Percentiles rank a stretch among this genome's conserved stretches.
Conservation (phyloP, 768 basidiomycete species). For the Boletus subcaerulescens region DNA sequence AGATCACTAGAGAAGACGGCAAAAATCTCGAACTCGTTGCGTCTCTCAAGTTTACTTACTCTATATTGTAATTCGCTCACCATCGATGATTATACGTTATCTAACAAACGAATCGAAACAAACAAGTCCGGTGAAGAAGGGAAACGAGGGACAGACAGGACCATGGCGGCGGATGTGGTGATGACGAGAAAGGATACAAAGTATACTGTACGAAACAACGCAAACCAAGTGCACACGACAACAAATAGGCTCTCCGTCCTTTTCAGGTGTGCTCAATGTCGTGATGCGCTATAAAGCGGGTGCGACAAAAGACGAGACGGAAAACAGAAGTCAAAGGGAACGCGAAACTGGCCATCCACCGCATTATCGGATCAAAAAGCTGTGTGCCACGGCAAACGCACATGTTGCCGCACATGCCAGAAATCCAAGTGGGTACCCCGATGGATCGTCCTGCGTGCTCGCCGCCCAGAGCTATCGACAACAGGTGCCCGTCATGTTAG, state of each 20-base stretch:
- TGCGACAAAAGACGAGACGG: background rate
- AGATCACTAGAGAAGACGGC: no score
- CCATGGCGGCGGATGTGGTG: background rate
- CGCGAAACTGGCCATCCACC: constrained; percentile 30
- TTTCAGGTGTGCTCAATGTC: background rate
- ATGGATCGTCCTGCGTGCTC: constrained; percentile 64
- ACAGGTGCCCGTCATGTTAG: constrained; percentile 4
- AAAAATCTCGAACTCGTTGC: no score
- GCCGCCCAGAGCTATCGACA: constrained; percentile 62
- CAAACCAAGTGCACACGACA: background rate
- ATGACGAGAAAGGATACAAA: background rate
- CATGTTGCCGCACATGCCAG: constrained; percentile 61
- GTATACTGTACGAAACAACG: background rate
- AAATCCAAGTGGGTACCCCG: constrained; percentile 75
- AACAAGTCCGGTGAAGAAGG: background rate
- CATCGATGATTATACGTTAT: background rate
- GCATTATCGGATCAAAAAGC: constrained; percentile 71
- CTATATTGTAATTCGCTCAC: background rate
- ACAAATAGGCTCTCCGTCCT: background rate
- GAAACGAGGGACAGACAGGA: background rate
- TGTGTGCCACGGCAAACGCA: constrained; percentile 61
- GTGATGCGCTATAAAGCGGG: background rate
- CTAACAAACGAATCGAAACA: background rate
- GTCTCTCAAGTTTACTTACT: no score
- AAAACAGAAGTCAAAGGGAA: background rate